Conservation (phyloP, 495 filamentous ascomycete species). For the Neohortaea acidophila region DNA sequence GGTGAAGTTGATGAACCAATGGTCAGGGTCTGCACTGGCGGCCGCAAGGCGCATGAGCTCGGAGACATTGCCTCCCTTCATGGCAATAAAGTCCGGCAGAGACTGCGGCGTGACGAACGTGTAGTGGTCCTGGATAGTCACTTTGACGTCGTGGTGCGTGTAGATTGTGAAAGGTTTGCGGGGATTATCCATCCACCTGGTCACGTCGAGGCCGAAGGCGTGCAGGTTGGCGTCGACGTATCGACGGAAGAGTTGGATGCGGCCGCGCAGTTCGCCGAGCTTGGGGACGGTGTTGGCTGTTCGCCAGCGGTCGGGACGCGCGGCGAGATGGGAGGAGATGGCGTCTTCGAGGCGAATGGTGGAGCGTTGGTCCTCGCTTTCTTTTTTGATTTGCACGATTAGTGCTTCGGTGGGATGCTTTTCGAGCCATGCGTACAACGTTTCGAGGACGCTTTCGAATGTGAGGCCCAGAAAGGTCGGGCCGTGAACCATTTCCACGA, state of each 20-base stretch:
- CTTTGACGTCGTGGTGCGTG: constrained; percentile 2
- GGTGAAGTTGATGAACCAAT: constrained; percentile 19
- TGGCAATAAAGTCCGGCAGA: constrained; percentile 7
- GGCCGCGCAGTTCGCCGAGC: constrained; percentile 13
- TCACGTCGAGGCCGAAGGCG: constrained; percentile 16
- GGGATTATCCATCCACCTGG: constrained; percentile 15
- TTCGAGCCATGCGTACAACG: constrained; percentile 12
- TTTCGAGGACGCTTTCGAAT: constrained; percentile 7
- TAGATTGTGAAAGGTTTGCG: constrained; percentile 14
- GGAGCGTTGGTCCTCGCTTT: constrained; percentile 8
- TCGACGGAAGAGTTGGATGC: constrained; percentile 15
- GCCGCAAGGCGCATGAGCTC: constrained; percentile 7
- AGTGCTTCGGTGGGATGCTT: constrained; percentile 11
- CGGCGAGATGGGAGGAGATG: constrained; percentile 1
- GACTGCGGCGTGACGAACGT: constrained; percentile 1
- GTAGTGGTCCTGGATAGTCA: constrained; percentile 19
- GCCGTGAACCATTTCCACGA: constrained; percentile 18
- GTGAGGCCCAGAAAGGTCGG: constrained; percentile 7
- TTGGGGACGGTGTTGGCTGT: constrained; percentile 12
- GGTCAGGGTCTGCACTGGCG: constrained; percentile 1
- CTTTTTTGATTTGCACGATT: constrained; percentile 16
- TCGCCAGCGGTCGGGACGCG: constrained; percentile 9
- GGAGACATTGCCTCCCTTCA: constrained; percentile 11
- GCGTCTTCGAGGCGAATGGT: constrained; percentile 10
- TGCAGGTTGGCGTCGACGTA: constrained; percentile 6